These are phyloP conservation scores for Cryptococcus sp. DNA, from an alignment of 1,284 basidiomycete genomes.

Conservation along the genomic window DNA sequence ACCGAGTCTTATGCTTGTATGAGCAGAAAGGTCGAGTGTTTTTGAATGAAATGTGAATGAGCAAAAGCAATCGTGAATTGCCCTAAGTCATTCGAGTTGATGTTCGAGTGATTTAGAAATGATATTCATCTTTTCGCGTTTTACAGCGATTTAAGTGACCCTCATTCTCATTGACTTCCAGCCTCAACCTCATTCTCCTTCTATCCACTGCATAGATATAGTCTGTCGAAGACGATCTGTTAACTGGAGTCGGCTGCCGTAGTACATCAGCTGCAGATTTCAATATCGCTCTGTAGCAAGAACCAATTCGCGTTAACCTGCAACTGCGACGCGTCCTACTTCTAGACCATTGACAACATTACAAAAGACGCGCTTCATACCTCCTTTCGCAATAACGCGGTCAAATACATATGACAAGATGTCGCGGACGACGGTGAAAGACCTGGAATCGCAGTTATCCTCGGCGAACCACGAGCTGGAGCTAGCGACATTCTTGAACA, in stretches of 20 bases:
- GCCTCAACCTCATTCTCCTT: neutral
- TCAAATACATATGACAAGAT: neutral
- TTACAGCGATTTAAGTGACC: neutral
- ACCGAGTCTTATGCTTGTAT: too few relatives aligned
- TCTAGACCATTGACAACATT: too few relatives aligned
- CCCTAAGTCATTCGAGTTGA: neutral
- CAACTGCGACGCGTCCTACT: neutral
- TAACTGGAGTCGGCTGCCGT: too few relatives aligned
- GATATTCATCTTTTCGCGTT: neutral
- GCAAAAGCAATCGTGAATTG: too few relatives aligned
- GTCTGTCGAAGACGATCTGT: too few relatives aligned
- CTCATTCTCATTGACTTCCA: neutral
- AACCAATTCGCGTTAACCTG: neutral
- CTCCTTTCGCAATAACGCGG: too few relatives aligned
- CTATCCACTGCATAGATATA: neutral
- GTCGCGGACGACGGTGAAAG: slow-evolving; percentile 8
- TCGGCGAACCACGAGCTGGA: slow-evolving; percentile 37
- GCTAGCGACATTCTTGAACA: slow-evolving; percentile 44
- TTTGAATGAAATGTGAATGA: too few relatives aligned
- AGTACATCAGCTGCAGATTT: too few relatives aligned
- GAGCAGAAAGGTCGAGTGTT: too few relatives aligned
- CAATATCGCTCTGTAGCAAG: too few relatives aligned
- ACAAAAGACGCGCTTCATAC: too few relatives aligned
- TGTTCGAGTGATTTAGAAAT: too few relatives aligned
- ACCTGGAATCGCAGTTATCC: slow-evolving; percentile 20